phyloP scores from a whole-genome alignment of 768 basidiomycete genomes.

The Tremella yokohamensis region DNA sequence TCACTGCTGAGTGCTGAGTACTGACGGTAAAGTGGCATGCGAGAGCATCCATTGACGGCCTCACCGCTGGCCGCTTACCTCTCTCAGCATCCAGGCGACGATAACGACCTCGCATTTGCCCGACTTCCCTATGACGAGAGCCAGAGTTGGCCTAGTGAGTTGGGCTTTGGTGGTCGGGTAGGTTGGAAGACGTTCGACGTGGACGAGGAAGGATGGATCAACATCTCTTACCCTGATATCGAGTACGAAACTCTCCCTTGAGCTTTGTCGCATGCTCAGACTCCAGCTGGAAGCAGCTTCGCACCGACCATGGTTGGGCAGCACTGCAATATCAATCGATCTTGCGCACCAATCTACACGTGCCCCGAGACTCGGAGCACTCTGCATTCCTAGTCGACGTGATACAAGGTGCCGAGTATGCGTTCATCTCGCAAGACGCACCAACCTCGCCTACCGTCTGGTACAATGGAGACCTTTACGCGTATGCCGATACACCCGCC shows the following conservation, averaged over 20 bases:
- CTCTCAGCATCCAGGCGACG: not conserved
- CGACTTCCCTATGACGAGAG: slow-evolving; percentile 11
- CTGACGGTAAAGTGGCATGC: slow-evolving; percentile 31
- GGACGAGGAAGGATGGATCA: slow-evolving; percentile 27
- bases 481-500: slow-evolving; percentile 53
- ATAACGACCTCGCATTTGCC: slow-evolving; percentile 36
- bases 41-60: slow-evolving; percentile 37
- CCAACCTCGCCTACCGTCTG: slow-evolving; percentile 56
- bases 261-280: slow-evolving; percentile 7
- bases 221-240: slow-evolving; percentile 34
- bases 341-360: slow-evolving; percentile 62
- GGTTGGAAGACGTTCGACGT: slow-evolving; percentile 32
- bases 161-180: slow-evolving; percentile 26
- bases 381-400: slow-evolving; percentile 63
- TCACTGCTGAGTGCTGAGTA: not conserved
- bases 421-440: slow-evolving; percentile 57
- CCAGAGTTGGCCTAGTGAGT: slow-evolving; percentile 38
- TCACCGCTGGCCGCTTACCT: slow-evolving; percentile 33
- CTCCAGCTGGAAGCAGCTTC: slow-evolving; percentile 66
- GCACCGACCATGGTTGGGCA: slow-evolving; percentile 80
- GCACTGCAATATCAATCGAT: slow-evolving; percentile 74
- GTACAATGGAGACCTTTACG: slow-evolving; percentile 85
- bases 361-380: slow-evolving; percentile 47
- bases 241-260: slow-evolving; percentile 16
- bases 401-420: slow-evolving; percentile 70